phyloP scores from a whole-genome alignment of 768 basidiomycete species.

The Nevesoporus exiguus region DNA sequence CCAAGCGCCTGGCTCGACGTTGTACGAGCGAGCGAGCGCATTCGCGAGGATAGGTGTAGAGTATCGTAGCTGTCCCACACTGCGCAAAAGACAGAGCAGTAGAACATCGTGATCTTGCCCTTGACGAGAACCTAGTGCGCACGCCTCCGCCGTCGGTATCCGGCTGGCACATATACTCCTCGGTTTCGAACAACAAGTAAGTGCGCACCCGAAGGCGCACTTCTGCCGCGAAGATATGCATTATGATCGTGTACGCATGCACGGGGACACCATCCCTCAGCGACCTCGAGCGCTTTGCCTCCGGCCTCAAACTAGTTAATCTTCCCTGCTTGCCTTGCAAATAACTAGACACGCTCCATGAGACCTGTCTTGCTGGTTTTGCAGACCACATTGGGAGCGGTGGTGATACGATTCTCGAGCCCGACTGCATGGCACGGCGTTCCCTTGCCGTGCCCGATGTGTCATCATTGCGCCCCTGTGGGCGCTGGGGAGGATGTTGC shows the following conservation, averaged over 20 bases:
- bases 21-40: too few species aligned
- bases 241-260: slow-evolving; percentile 69
- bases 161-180: slow-evolving; percentile 18
- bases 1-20: too few species aligned
- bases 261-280: slow-evolving; percentile 59
- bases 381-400: slow-evolving; percentile 56
- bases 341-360: slow-evolving; percentile 61
- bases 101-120: slow-evolving; percentile 26
- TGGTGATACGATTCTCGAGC: slow-evolving; percentile 60
- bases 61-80: slow-evolving; percentile 28
- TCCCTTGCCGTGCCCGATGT: slow-evolving; percentile 26
- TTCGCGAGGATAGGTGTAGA: too few species aligned
- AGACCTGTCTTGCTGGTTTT: slow-evolving; percentile 53
- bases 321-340: slow-evolving; percentile 57
- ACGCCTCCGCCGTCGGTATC: slow-evolving; percentile 26
- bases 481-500: slow-evolving; percentile 23
- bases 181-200: slow-evolving; percentile 6
- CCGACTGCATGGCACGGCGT: slow-evolving; percentile 40
- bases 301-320: slow-evolving; percentile 42
- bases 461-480: slow-evolving; percentile 24
- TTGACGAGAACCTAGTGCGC: slow-evolving; percentile 30
- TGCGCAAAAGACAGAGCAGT: slow-evolving; percentile 36
- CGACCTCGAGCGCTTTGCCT: slow-evolving; percentile 18
- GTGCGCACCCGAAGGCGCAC: slow-evolving; percentile 26
- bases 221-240: slow-evolving; percentile 54